These are phyloP conservation scores for Andrographis paniculata DNA, from an alignment of 305 asterid species.

Conservation along the genomic window DNA sequence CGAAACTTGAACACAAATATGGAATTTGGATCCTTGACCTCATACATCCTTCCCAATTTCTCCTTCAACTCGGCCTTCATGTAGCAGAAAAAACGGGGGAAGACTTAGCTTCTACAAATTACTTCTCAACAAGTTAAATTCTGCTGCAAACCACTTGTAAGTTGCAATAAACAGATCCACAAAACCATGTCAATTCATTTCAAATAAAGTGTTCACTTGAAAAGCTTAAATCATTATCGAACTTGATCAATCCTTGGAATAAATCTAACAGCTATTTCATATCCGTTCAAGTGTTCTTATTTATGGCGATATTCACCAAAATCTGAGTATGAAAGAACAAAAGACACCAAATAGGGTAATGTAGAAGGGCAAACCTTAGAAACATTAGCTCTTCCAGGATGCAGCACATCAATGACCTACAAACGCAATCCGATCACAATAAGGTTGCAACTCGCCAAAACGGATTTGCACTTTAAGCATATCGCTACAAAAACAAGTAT, in stretches of 20 bases:
- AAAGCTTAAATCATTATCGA: too few relatives aligned
- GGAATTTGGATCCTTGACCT: constrained; percentile 48
- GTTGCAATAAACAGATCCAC: too few relatives aligned
- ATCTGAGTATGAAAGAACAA: background rate
- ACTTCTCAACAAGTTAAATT: background rate
- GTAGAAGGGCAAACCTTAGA: constrained; percentile 39
- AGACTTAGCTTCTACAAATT: background rate
- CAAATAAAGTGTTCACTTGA: too few relatives aligned
- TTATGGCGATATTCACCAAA: too few relatives aligned
- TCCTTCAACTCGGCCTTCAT: constrained; percentile 65
- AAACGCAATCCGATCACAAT: background rate
- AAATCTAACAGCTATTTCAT: too few relatives aligned
- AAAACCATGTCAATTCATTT: too few relatives aligned
- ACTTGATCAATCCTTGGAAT: background rate
- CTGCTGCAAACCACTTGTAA: too few relatives aligned
- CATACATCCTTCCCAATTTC: constrained; percentile 57
- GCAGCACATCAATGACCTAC: constrained; percentile 62
- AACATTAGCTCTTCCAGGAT: constrained; percentile 71
- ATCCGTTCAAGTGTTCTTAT: too few relatives aligned
- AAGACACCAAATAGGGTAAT: background rate
- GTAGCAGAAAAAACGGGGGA: background rate
- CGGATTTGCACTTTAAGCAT: too few relatives aligned
- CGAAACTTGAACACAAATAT: constrained; percentile 58
- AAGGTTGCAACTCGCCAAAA: too few relatives aligned
- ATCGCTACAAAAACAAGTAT: background rate